A percentile compares a stretch with the other conserved stretches of the same genome.
Evolutionary conservation across 129 eudicot genomes (phyloP).

Genomic region (Helianthus annuus): HanXRQr2.0-SUNRISE NC_035444.2:153299821-153300320

Average conservation of each 20-base stretch:
- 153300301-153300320: conserved; percentile 49
- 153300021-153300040: conserved; percentile 95
- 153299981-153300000: background rate
- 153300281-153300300: conserved; percentile 77
- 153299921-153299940: background rate
- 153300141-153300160: background rate
- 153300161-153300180: conserved; percentile 9
- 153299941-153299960: background rate
- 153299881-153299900: conserved; percentile 95
- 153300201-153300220: conserved; percentile 97
- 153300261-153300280: conserved; percentile 61
- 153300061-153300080: conserved; percentile 99
- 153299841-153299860: conserved; percentile 95
- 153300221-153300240: conserved; percentile 94
- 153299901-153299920: conserved; percentile 63
- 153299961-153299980: background rate
- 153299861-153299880: conserved; percentile 99
- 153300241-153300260: conserved; percentile 83
- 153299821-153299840: conserved; percentile 66
- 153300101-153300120: conserved; percentile 11
- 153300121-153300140: background rate
- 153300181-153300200: conserved; percentile 90
- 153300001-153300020: conserved; percentile 27
- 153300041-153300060: conserved; percentile 99
- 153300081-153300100: conserved; percentile 56